Conservation (phyloP, 78 protist species). For the Dictyostelium capitatum region DNA sequence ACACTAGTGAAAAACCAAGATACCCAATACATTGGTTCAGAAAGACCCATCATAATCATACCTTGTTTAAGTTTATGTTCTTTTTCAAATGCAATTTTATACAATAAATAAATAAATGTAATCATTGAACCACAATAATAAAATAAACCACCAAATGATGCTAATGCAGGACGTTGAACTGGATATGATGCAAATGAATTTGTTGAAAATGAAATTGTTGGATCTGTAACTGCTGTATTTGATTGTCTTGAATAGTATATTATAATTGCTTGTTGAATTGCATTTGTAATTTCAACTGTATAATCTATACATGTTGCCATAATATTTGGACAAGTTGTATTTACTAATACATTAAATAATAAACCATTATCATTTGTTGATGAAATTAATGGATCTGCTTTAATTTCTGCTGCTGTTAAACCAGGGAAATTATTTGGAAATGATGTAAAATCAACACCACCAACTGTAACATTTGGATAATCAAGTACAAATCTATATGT, state of each 20-base stretch:
- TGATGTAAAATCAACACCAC: conserved; percentile 12
- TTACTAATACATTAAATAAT: conserved; percentile 2
- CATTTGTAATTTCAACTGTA: neutral
- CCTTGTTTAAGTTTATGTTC: conserved; percentile 54
- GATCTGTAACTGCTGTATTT: neutral
- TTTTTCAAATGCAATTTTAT: conserved; percentile 65
- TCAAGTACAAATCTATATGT: neutral
- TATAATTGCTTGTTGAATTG: conserved; percentile 21
- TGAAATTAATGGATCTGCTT: neutral
- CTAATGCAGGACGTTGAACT: neutral
- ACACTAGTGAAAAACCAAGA: conserved; percentile 66
- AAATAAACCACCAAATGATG: conserved; percentile 54
- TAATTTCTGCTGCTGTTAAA: neutral
- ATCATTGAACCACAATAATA: conserved; percentile 79
- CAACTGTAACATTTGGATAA: conserved; percentile 68
- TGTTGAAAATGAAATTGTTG: neutral
- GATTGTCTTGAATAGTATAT: neutral
- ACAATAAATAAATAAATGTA: conserved; percentile 44
- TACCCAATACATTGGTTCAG: conserved; percentile 64
- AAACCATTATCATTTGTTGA: neutral
- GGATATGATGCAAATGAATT: conserved; percentile 26
- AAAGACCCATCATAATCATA: conserved; percentile 83
- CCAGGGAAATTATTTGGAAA: conserved; percentile 22
- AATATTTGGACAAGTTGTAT: conserved; percentile 54
- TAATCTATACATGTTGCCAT: conserved; percentile 29